These are phyloP conservation scores for Dothistroma septosporum DNA, from an alignment of 2,329 filamentous ascomycete genomes.

Conservation along the genomic window DNA sequence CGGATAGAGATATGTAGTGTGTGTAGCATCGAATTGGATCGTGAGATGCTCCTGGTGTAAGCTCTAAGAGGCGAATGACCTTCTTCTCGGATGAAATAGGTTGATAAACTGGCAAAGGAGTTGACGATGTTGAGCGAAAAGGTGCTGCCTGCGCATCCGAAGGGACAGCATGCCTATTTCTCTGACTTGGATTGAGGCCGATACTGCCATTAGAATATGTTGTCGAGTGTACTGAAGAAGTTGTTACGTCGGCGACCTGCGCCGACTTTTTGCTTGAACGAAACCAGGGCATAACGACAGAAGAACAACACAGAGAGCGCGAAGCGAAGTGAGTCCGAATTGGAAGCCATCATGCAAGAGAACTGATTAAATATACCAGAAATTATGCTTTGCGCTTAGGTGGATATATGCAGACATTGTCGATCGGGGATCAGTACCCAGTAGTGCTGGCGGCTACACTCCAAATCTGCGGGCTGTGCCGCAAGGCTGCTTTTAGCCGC, in stretches of 20 bases:
- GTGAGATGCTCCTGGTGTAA: background rate
- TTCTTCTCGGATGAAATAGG: background rate
- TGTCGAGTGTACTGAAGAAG: too few species aligned
- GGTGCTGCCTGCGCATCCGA: background rate
- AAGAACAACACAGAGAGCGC: background rate
- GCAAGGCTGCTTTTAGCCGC: background rate
- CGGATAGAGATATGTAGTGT: background rate
- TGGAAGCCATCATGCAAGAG: background rate
- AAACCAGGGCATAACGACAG: background rate
- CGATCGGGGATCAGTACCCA: background rate
- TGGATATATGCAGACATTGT: background rate
- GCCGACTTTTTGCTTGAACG: background rate
- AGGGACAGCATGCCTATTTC: background rate
- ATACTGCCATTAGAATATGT: background rate
- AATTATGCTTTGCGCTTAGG: background rate
- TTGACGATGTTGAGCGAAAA: too few species aligned
- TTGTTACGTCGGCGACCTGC: background rate
- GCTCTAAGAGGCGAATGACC: background rate
- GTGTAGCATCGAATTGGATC: background rate
- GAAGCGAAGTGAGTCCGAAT: too few species aligned
- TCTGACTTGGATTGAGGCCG: background rate
- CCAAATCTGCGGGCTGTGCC: background rate
- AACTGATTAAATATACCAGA: background rate
- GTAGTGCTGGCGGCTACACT: background rate
- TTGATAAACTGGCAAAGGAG: background rate